phyloP scores from a whole-genome alignment of 768 basidiomycete species.

The Boletus pseudopeckii region DNA sequence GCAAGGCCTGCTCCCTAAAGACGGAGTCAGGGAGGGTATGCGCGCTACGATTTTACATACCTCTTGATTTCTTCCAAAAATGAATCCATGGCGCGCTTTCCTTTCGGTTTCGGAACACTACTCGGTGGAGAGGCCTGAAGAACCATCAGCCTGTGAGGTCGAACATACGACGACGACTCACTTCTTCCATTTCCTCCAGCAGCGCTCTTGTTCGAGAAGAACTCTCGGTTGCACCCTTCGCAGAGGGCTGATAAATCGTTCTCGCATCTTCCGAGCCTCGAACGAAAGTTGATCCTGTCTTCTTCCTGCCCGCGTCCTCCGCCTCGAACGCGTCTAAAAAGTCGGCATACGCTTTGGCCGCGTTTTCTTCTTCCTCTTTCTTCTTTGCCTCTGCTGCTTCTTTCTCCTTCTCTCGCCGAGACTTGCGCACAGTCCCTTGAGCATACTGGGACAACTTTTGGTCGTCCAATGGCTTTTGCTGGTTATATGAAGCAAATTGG shows the following conservation, averaged over 20 bases:
- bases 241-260: slow-evolving; percentile 41
- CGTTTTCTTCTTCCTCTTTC: slow-evolving; percentile 76
- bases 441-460: slow-evolving; percentile 83
- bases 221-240: slow-evolving; percentile 29
- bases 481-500: slow-evolving; percentile 48
- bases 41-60: slow-evolving; percentile 37
- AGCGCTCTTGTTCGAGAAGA: slow-evolving; percentile 32
- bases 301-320: slow-evolving; percentile 51
- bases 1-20: slow-evolving; percentile 85
- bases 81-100: slow-evolving; percentile 93
- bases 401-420: slow-evolving; percentile 86
- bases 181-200: slow-evolving; percentile 32
- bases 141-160: slow-evolving; percentile 1
- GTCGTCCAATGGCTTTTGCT: slow-evolving; percentile 86
- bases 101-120: slow-evolving; percentile 69
- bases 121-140: slow-evolving; percentile 56
- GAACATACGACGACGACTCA: slow-evolving; percentile 21
- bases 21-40: not conserved
- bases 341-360: slow-evolving; percentile 77
- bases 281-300: slow-evolving; percentile 57
- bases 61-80: slow-evolving; percentile 97
- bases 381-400: slow-evolving; percentile 91
- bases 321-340: slow-evolving; percentile 84
- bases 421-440: slow-evolving; percentile 85
- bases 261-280: slow-evolving; percentile 46